phyloP scores from a whole-genome alignment of 148 eudicot genomes.

The Polygonum aviculare region DNA sequence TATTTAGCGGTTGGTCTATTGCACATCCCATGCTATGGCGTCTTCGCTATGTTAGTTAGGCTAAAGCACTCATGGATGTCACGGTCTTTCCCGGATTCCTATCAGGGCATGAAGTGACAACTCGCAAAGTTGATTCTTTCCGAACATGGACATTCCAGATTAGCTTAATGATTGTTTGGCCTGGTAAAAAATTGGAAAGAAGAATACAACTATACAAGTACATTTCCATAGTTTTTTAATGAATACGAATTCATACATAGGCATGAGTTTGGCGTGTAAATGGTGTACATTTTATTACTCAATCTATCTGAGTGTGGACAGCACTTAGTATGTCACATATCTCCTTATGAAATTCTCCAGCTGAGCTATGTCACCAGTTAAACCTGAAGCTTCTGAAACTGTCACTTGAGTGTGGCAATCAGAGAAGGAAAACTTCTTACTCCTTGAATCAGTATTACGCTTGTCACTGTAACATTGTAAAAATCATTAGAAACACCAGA shows the following conservation, averaged over 20 bases:
- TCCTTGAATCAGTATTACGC: background rate
- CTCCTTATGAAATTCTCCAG: slow-evolving; percentile 5
- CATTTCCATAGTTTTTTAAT: background rate
- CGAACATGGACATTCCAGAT: background rate
- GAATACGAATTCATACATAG: background rate
- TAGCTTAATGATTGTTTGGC: background rate
- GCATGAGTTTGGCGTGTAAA: background rate
- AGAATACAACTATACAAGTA: background rate
- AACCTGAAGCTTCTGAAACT: slow-evolving; percentile 11
- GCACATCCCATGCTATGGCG: slow-evolving; percentile 56
- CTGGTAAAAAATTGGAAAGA: background rate
- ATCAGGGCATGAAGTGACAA: slow-evolving; percentile 16
- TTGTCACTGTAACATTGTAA: background rate
- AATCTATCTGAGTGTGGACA: background rate
- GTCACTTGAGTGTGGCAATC: background rate
- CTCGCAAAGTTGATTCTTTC: background rate
- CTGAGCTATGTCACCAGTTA: slow-evolving; percentile 7
- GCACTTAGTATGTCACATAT: background rate
- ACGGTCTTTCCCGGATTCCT: slow-evolving; percentile 29
- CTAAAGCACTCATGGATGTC: slow-evolving; percentile 44
- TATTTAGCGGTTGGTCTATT: slow-evolving; percentile 49
- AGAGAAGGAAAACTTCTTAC: slow-evolving; percentile 1
- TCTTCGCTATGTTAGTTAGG: slow-evolving; percentile 39
- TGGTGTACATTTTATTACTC: background rate
- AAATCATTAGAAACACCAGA: too few species aligned